Percentiles rank a stretch among this genome's conserved stretches.
phyloP scores from a whole-genome alignment of 805 yeast genomes.

The Candida vartiovaarae region DNA sequence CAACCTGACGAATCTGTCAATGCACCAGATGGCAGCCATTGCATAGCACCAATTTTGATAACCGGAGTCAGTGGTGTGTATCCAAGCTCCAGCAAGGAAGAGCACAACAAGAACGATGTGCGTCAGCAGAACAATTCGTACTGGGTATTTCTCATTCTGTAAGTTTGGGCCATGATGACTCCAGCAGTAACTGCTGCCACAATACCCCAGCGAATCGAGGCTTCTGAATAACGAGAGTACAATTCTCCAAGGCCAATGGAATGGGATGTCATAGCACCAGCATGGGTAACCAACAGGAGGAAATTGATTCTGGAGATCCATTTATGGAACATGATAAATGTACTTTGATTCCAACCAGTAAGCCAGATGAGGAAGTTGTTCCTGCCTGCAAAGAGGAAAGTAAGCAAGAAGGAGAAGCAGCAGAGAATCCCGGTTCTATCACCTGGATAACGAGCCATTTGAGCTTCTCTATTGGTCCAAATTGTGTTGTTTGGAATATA shows the following conservation, averaged over 20 bases:
- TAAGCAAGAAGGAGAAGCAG: conserved; percentile 39
- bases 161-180: conserved; percentile 13
- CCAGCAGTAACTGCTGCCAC: conserved; percentile 10
- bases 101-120: conserved; percentile 51
- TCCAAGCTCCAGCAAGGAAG: conserved; percentile 49
- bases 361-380: conserved; percentile 57
- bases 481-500: conserved; percentile 14
- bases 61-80: conserved; percentile 45
- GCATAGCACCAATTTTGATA: conserved; percentile 39
- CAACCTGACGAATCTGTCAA: conserved; percentile 43
- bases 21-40: conserved; percentile 36
- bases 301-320: conserved; percentile 47
- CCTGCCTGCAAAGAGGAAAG: conserved; percentile 61
- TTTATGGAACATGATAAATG: conserved; percentile 61
- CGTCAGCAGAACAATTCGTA: conserved; percentile 55
- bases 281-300: conserved; percentile 15
- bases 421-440: conserved; percentile 21
- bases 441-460: conserved; percentile 21
- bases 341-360: conserved; percentile 60
- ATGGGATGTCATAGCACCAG: conserved; percentile 17
- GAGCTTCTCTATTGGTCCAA: conserved; percentile 13
- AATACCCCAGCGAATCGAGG: conserved; percentile 19
- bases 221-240: conserved; percentile 4
- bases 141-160: conserved; percentile 40
- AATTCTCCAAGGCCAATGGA: conserved; percentile 10